phyloP scores from a whole-genome alignment of 192 early-diverging fungal genomes.

The Diversispora epigaea region DNA sequence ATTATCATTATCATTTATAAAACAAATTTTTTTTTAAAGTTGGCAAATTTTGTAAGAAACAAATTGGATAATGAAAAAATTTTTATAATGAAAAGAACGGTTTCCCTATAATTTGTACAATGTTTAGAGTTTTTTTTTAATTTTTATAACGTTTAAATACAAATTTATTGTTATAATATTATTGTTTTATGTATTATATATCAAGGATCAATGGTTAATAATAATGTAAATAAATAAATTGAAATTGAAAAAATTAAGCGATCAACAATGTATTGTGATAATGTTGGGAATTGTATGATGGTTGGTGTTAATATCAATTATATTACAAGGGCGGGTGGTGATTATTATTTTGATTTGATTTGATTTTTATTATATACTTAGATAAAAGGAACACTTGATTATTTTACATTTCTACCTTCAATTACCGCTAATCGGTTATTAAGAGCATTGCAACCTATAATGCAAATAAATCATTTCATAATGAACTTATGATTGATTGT shows the following conservation, averaged over 20 bases:
- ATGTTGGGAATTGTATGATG: slow-evolving; percentile 9
- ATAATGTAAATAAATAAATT: not conserved
- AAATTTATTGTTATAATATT: no score
- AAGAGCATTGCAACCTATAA: slow-evolving; percentile 53
- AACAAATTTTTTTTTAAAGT: not conserved
- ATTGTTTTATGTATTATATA: not conserved
- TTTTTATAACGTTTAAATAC: no score
- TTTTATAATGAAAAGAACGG: not conserved
- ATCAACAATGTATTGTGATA: not conserved
- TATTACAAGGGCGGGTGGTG: slow-evolving; percentile 27
- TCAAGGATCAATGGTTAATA: not conserved
- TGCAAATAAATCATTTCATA: slow-evolving; percentile 53
- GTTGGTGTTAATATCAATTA: slow-evolving; percentile 29
- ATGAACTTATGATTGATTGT: slow-evolving; percentile 67
- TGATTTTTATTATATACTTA: slow-evolving; percentile 24
- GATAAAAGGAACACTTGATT: slow-evolving; percentile 68
- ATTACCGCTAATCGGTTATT: slow-evolving; percentile 55
- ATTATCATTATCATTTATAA: not conserved
- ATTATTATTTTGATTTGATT: not conserved
- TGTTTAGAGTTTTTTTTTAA: slow-evolving; percentile 8
- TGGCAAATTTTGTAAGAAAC: not conserved
- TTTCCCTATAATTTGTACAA: not conserved
- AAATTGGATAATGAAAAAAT: not conserved
- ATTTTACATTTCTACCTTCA: slow-evolving; percentile 57
- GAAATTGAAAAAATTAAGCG: not conserved